A percentile compares a stretch with the other conserved stretches of the same genome.
phyloP scores from a whole-genome alignment of 1,139 yeast genomes.

The Meyerozyma carpophila region DNA sequence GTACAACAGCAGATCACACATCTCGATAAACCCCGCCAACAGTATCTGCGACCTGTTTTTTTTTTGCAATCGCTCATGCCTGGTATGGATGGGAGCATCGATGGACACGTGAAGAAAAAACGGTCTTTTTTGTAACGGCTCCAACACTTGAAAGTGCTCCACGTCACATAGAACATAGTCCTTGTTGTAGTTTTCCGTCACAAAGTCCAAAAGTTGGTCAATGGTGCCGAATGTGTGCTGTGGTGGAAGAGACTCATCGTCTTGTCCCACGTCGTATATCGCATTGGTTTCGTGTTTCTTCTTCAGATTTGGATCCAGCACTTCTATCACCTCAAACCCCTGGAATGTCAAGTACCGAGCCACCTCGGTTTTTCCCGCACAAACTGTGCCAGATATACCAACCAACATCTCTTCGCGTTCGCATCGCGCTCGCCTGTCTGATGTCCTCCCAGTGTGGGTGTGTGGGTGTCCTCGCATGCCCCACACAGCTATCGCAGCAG shows the following conservation, averaged over 20 bases:
- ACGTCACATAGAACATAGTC: slow-evolving; percentile 59
- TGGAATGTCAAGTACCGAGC: slow-evolving; percentile 51
- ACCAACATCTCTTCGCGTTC: slow-evolving; percentile 47
- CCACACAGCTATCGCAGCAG: not conserved
- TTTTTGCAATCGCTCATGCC: slow-evolving; percentile 42
- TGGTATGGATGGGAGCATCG: slow-evolving; percentile 63
- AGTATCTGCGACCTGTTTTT: slow-evolving; percentile 16
- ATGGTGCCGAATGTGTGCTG: slow-evolving; percentile 21
- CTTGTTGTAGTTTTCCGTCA: slow-evolving; percentile 64
- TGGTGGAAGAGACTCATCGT: slow-evolving; percentile 9
- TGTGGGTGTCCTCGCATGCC: not conserved
- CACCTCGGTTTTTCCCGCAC: slow-evolving; percentile 67
- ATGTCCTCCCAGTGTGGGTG: not conserved
- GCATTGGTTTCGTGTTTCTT: not conserved
- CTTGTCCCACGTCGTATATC: not conserved
- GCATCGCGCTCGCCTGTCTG: not conserved
- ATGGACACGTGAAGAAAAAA: slow-evolving; percentile 77
- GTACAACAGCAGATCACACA: not conserved
- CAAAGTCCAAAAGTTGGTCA: slow-evolving; percentile 53
- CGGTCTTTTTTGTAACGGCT: slow-evolving; percentile 63
- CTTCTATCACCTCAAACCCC: slow-evolving; percentile 44
- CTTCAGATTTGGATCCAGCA: slow-evolving; percentile 1
- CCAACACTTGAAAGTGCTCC: slow-evolving; percentile 36
- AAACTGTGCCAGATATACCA: slow-evolving; percentile 68
- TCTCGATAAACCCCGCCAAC: slow-evolving; percentile 4